Percentiles rank a stretch among this genome's conserved stretches.
Evolutionary conservation across 2,329 filamentous ascomycete species (phyloP).

Genomic region (Penicillium sp.): DNA sequence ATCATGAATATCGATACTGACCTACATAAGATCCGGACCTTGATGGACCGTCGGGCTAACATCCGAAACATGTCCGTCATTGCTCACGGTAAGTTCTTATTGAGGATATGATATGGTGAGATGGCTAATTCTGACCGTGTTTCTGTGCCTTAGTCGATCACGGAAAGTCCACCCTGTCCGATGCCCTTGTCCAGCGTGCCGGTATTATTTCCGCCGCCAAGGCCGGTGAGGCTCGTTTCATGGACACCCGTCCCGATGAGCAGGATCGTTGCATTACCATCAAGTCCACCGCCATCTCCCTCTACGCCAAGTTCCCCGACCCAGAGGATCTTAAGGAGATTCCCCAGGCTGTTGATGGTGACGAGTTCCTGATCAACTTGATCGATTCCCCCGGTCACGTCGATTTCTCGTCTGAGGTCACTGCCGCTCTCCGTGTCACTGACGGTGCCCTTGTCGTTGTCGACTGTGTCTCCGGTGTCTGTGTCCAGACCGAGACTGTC

Average conservation of each 20-base stretch:
- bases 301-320: slow-evolving; percentile 80
- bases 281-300: slow-evolving; percentile 99
- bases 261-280: slow-evolving; percentile 99
- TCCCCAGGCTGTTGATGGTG: slow-evolving; percentile 79
- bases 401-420: slow-evolving; percentile 99
- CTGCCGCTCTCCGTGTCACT: slow-evolving; percentile 98
- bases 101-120: neutral
- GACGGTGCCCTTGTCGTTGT: slow-evolving; percentile 99
- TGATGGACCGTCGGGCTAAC: slow-evolving; percentile 57
- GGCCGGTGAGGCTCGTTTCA: slow-evolving; percentile 92
- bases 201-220: slow-evolving; percentile 99
- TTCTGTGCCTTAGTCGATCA: slow-evolving; percentile 70
- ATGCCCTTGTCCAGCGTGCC: slow-evolving; percentile 97
- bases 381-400: slow-evolving; percentile 99
- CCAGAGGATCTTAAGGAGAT: slow-evolving; percentile 94
- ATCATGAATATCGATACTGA: slow-evolving; percentile 13
- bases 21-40: slow-evolving; percentile 40
- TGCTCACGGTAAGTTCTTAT: slow-evolving; percentile 71
- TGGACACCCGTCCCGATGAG: slow-evolving; percentile 94
- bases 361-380: slow-evolving; percentile 99
- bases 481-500: slow-evolving; percentile 99
- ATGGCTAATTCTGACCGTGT: slow-evolving; percentile 7
- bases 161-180: slow-evolving; percentile 99
- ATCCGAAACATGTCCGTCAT: slow-evolving; percentile 99
- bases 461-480: slow-evolving; percentile 99